These are phyloP conservation scores for Pisolithus sp. DNA, from an alignment of 768 basidiomycete species.

Conservation along the genomic window DNA sequence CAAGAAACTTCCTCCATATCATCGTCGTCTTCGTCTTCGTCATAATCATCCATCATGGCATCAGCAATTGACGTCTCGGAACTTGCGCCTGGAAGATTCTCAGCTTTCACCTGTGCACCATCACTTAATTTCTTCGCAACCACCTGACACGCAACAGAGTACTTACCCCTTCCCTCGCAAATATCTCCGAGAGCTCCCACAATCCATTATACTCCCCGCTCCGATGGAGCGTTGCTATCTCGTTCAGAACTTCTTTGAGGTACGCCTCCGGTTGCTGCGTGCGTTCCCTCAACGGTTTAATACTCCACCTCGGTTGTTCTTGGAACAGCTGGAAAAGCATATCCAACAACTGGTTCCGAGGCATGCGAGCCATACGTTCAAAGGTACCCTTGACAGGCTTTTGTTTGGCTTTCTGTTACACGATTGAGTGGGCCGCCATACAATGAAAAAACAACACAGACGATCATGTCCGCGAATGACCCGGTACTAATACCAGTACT, in stretches of 20 bases:
- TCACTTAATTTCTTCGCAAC: slow-evolving; percentile 3
- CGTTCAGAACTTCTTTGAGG: slow-evolving; percentile 74
- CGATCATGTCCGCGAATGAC: slow-evolving; percentile 61
- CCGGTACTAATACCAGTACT: slow-evolving; percentile 63
- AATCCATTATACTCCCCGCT: slow-evolving; percentile 76
- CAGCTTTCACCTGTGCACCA: slow-evolving; percentile 36
- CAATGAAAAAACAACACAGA: slow-evolving; percentile 31
- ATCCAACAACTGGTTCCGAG: slow-evolving; percentile 82
- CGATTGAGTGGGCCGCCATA: not conserved
- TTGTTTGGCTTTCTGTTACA: slow-evolving; percentile 50
- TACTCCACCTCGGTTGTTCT: slow-evolving; percentile 75
- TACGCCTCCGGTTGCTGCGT: slow-evolving; percentile 85
- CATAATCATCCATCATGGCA: slow-evolving; percentile 37
- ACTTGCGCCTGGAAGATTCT: slow-evolving; percentile 39
- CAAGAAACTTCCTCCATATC: slow-evolving; percentile 71
- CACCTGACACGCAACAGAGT: not conserved
- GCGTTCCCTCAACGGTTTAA: slow-evolving; percentile 67
- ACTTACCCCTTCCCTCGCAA: slow-evolving; percentile 57
- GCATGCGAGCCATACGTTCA: slow-evolving; percentile 90
- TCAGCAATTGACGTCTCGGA: slow-evolving; percentile 16
- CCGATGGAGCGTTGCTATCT: slow-evolving; percentile 71
- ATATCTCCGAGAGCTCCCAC: slow-evolving; percentile 75
- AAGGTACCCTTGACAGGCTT: slow-evolving; percentile 65
- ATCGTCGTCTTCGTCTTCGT: slow-evolving; percentile 52
- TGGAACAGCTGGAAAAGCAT: slow-evolving; percentile 73